A percentile compares a stretch with the other conserved stretches of the same genome.
Evolutionary conservation across 257 asterid genomes (phyloP).

Genomic region (Solanum habrochaites): DNA sequence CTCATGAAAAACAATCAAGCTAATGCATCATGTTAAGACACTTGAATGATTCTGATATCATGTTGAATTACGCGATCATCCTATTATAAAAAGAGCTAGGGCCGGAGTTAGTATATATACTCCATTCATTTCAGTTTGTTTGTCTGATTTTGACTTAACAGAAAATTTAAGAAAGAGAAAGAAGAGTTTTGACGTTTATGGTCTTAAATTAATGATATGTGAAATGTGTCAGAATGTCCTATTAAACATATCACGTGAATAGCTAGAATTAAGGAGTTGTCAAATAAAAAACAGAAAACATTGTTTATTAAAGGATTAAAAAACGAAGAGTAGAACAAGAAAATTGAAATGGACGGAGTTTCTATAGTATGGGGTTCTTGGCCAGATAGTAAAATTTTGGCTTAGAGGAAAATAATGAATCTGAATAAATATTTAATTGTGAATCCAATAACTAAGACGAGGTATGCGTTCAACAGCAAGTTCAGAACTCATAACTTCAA

Average conservation of each 20-base stretch:
- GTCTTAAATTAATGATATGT: neutral
- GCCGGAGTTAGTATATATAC: neutral
- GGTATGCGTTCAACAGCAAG: neutral
- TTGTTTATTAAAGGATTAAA: no score
- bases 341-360: neutral
- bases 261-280: neutral
- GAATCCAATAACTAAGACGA: neutral
- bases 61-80: neutral
- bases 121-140: neutral
- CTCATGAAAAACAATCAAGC: neutral
- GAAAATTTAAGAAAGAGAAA: neutral
- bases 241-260: neutral
- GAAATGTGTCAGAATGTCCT: neutral
- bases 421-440: neutral
- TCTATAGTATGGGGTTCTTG: neutral
- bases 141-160: neutral
- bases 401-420: neutral
- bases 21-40: neutral
- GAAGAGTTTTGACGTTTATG: neutral
- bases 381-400: neutral
- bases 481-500: neutral
- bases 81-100: neutral
- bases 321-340: neutral
- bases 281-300: no score
- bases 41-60: neutral